Base-by-base conservation (phyloP, 2,329 filamentous ascomycete species). In the Cadophora luteo-olivacea region DNA sequence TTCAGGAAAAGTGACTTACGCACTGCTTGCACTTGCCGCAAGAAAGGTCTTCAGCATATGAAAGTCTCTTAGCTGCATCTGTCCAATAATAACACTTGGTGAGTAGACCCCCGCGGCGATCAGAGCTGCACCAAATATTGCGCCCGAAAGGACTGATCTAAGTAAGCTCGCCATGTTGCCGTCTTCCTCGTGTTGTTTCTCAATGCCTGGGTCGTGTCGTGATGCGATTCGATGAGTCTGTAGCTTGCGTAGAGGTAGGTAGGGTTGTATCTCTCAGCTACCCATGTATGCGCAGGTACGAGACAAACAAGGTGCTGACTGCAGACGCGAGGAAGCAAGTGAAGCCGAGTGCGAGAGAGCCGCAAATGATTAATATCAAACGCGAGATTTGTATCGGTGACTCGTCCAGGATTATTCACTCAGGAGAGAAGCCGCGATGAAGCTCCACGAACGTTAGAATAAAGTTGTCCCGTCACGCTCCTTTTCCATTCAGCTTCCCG, bases 11-110 rank as follows among this genome's bases (percentile, higher is more conserved):
- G 14, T 51, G 38, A 80, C 87, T 77, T 82, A 90, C 86, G 86
- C 85, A 79, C 87, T 90, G 72, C 82, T 84, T 32, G 86, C 88
- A 11, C 87, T 87, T 3, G 89, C 90, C 1, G 86, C 83, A 4
- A 91, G 78, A 73, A 92, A 91, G 11, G 84, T 83, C 77, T 90
- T 85, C 36, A 89, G 76, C 89, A 92, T 91, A 76, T 89, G 87
- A 78, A 86, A 91, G 75, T 89, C 84, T 60, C 84, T 79, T 57
- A 91, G 80, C 29, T 81, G 82, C 79, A 92, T 84, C 79, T 92
- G 90, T 9, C 82, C 79, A 67, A 87, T 78, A 72, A 92, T 89
- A 58, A 89, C 82, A 0, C 83, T 80, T 0, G 89, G 89, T 48
- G 85, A 81, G 74, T 86, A 86, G 66, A 91, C 86, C 36, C 88